Evolutionary conservation across 371 early-diverging fungal genomes (phyloP).

Genomic region (Batkoa obscura): DNA sequence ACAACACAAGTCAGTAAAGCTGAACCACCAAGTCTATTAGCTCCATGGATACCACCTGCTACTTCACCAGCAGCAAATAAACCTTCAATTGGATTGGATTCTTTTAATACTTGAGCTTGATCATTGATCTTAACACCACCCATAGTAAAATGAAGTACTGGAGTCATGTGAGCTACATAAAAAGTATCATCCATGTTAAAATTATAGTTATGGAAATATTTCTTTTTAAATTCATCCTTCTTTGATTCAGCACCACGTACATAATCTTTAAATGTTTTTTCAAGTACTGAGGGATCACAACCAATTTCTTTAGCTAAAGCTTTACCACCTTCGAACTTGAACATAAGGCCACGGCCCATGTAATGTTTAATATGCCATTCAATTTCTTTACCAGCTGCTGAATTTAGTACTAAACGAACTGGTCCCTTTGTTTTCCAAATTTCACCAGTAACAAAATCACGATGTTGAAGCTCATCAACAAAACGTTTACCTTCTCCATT

Average conservation of each 20-base stretch:
- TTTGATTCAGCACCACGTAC: conserved; percentile 49
- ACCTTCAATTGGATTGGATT: conserved; percentile 41
- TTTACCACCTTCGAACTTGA: conserved; percentile 44
- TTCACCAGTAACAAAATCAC: conserved; percentile 69
- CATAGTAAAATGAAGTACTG: conserved; percentile 92
- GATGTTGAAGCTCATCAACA: conserved; percentile 79
- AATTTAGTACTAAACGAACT: conserved; percentile 67
- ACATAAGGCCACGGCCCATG: conserved; percentile 77
- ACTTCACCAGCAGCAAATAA: conserved; percentile 85
- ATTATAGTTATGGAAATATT: conserved; percentile 68
- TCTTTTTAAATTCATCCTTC: conserved; percentile 79
- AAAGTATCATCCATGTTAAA: conserved; percentile 51
- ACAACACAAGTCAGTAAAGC: conserved; percentile 88
- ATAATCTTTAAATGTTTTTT: conserved; percentile 62
- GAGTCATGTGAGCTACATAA: conserved; percentile 74
- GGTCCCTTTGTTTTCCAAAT: conserved; percentile 72
- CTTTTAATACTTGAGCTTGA: conserved; percentile 43
- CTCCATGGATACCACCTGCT: conserved; percentile 70
- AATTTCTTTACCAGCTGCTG: conserved; percentile 68
- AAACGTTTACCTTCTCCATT: conserved; percentile 74
- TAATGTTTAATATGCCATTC: conserved; percentile 92
- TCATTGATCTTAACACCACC: conserved; percentile 87
- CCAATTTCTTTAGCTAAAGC: conserved; percentile 70
- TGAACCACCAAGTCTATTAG: conserved; percentile 69
- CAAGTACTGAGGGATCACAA: conserved; percentile 38